Evolutionary conservation across 345 rosid species (phyloP), one percentile per base, ranked within the genome.

Genomic region (Camelina hispida): DNA sequence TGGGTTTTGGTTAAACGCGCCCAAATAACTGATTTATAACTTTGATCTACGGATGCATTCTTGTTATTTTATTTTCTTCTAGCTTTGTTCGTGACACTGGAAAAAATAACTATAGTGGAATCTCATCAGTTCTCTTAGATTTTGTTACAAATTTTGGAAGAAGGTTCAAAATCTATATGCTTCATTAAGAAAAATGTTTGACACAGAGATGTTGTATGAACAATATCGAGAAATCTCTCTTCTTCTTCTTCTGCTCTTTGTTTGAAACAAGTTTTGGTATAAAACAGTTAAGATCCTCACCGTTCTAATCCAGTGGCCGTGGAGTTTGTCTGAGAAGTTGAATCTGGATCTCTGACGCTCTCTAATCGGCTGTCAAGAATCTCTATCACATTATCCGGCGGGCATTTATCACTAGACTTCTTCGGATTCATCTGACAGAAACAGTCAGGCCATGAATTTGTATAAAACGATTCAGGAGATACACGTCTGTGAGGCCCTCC

Each of bases 401-500:
- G 99, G 76, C 99, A 96, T 82, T 86, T 86, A 69, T 96, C 87
- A 62, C 89, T 85, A 28, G 88, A 85, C 77, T 88, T 86, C 74
- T 77, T 66, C 11, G 96, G 63, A 60, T 86, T 84, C 57, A 78
- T 73, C 80, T 89, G 88, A 80, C 98, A 96, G 84, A 93, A 96
- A 81, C 99, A 93, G 68, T 96, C 99, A 4, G 98, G 98, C 98
- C 99, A 96, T 72, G 99, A 93, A 76, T 96, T 96, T 14, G 97
- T 93, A 72, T 89, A 96, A 73, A 96, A 91, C n/a, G 99, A 96
- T 69, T 96, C 99, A 0, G 97, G 98, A 46, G 96, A 53, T 66
- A 85, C 72, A 51, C 98, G 89, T 73, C 86, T 88, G 80, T 91
- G 99, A 73, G 97, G 98, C 32, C 96, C 93, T 20, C 99, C 99